These are phyloP conservation scores for Astraeus odoratus DNA, from an alignment of 768 basidiomycete species.

Conservation along the genomic window DNA sequence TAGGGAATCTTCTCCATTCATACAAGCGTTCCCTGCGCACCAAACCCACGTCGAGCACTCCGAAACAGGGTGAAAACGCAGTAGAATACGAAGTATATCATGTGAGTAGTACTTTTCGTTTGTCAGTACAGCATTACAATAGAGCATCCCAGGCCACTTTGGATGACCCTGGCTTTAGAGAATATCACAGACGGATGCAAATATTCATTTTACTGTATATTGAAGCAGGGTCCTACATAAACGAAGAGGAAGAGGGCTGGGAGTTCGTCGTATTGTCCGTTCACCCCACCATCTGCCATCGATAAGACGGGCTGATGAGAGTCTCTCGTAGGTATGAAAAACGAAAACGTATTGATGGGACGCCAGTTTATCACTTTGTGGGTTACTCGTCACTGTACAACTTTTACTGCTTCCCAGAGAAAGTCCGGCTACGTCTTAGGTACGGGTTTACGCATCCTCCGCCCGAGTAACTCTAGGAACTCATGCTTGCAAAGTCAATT, in stretches of 20 bases:
- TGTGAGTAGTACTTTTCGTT: constrained; percentile 41
- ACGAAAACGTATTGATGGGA: constrained; percentile 53
- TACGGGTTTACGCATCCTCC: constrained; percentile 26
- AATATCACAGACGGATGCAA: constrained; percentile 91
- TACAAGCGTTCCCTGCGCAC: constrained; percentile 56
- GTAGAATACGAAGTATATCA: constrained; percentile 89
- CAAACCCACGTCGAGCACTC: constrained; percentile 34
- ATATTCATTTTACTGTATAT: constrained; percentile 91
- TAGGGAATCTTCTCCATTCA: constrained; percentile 66
- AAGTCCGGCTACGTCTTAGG: constrained; percentile 81
- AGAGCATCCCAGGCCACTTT: constrained; percentile 58
- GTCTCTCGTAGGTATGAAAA: constrained; percentile 65
- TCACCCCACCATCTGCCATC: neutral
- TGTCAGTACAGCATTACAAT: neutral
- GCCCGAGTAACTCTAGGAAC: neutral
- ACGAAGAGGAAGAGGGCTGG: constrained; percentile 91
- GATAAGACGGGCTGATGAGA: neutral
- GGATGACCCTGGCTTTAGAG: constrained; percentile 79
- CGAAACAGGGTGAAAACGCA: constrained; percentile 39
- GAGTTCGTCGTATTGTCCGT: constrained; percentile 85
- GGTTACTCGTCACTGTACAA: constrained; percentile 94
- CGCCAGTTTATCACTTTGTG: constrained; percentile 78
- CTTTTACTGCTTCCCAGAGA: constrained; percentile 95
- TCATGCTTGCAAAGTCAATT: constrained; percentile 62
- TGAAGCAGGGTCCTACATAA: constrained; percentile 92